Evolutionary conservation across 140 eudicot genomes (phyloP).

Genomic region (Bidens hawaiensis): DNA sequence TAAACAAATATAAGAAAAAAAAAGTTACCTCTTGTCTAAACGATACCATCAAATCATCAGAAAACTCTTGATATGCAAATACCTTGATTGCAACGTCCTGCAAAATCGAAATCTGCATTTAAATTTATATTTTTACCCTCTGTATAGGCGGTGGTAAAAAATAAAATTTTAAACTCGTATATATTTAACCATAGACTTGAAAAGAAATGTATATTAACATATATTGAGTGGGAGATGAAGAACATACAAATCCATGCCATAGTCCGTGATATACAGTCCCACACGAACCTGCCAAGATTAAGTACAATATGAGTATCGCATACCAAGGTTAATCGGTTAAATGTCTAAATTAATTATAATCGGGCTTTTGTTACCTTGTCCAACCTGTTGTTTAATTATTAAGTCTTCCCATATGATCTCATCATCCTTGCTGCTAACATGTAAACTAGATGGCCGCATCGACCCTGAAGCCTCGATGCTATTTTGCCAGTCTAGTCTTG

Average conservation of each 20-base stretch:
- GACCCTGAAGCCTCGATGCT: slow-evolving; percentile 51
- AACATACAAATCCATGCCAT: slow-evolving; percentile 85
- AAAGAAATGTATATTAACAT: not conserved
- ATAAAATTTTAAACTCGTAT: too few species aligned
- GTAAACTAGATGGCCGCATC: slow-evolving; percentile 47
- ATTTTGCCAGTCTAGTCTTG: slow-evolving; percentile 9
- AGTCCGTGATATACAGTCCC: slow-evolving; percentile 74
- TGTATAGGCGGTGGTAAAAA: not conserved
- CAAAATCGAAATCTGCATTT: not conserved
- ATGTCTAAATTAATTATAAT: too few species aligned
- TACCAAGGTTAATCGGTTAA: not conserved
- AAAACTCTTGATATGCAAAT: slow-evolving; percentile 61
- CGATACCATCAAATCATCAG: slow-evolving; percentile 53
- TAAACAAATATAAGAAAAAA: not conserved
- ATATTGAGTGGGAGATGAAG: slow-evolving; percentile 29
- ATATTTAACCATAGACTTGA: not conserved
- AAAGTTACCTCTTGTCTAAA: slow-evolving; percentile 42
- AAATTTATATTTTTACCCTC: not conserved
- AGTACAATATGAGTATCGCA: not conserved
- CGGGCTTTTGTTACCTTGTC: too few species aligned
- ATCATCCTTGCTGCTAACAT: slow-evolving; percentile 35
- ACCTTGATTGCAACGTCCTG: slow-evolving; percentile 80
- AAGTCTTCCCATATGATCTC: slow-evolving; percentile 85
- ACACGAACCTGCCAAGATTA: slow-evolving; percentile 60
- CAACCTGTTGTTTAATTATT: slow-evolving; percentile 67